Conservation (phyloP, 2,329 filamentous ascomycete species). For the Trichoderma cornu-damae region DNA sequence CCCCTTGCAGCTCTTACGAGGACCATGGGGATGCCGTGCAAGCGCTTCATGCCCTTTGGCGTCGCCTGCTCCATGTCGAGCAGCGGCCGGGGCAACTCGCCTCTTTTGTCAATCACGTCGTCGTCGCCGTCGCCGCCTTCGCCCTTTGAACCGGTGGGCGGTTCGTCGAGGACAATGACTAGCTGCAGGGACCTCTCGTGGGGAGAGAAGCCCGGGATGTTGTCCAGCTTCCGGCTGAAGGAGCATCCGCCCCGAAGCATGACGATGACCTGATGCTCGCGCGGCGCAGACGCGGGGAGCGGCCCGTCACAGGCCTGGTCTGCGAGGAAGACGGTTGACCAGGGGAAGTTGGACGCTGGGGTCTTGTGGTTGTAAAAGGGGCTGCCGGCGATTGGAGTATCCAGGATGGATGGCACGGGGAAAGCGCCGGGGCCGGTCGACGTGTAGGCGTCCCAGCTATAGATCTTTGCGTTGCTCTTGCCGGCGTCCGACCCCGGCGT, state of each 20-base stretch:
- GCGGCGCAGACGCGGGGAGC: slow-evolving; percentile 47
- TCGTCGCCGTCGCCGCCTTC: slow-evolving; percentile 40
- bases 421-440: slow-evolving; percentile 56
- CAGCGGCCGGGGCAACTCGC: slow-evolving; percentile 53
- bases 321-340: slow-evolving; percentile 67
- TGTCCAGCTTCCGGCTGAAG: slow-evolving; percentile 76
- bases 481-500: slow-evolving; percentile 28
- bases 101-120: slow-evolving; percentile 33
- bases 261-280: slow-evolving; percentile 70
- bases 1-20: slow-evolving; percentile 69
- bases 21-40: slow-evolving; percentile 72
- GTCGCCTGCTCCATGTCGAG: slow-evolving; percentile 71
- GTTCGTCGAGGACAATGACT: slow-evolving; percentile 63
- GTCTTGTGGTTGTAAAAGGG: slow-evolving; percentile 39
- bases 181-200: slow-evolving; percentile 62
- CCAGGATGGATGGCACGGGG: slow-evolving; percentile 60
- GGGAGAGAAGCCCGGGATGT: slow-evolving; percentile 74
- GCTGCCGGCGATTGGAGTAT: slow-evolving; percentile 45
- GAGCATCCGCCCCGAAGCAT: slow-evolving; percentile 77
- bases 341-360: slow-evolving; percentile 50
- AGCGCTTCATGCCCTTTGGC: slow-evolving; percentile 61
- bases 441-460: slow-evolving; percentile 50
- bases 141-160: neutral
- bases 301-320: slow-evolving; percentile 60
- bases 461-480: slow-evolving; percentile 36